Evolutionary conservation across 2,329 filamentous ascomycete species (phyloP).

Genomic region (Cercospora zeae-maydis): DNA sequence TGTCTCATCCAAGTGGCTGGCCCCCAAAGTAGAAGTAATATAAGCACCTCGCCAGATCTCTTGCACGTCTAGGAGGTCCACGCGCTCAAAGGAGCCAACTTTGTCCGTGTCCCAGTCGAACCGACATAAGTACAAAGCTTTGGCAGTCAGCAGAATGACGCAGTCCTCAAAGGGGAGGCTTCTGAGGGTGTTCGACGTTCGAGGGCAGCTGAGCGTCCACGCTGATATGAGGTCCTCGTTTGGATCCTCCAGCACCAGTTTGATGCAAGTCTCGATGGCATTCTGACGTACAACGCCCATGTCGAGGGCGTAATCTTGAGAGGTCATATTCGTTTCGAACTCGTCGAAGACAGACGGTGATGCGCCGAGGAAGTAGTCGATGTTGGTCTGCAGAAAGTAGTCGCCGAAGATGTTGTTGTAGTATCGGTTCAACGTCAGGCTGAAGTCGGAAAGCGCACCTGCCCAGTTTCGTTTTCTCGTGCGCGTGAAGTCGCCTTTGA

Average conservation of each 20-base stretch:
- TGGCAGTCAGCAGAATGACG: slow-evolving; percentile 80
- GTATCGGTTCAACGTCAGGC: slow-evolving; percentile 76
- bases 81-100: slow-evolving; percentile 83
- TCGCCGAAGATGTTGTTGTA: slow-evolving; percentile 92
- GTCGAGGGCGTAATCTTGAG: slow-evolving; percentile 84
- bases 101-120: slow-evolving; percentile 97
- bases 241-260: slow-evolving; percentile 76
- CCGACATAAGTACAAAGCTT: slow-evolving; percentile 80
- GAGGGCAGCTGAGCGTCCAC: slow-evolving; percentile 82
- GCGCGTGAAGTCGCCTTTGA: slow-evolving; percentile 95
- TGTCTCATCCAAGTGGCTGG: slow-evolving; percentile 69
- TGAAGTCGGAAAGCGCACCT: slow-evolving; percentile 86
- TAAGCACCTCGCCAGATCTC: slow-evolving; percentile 79
- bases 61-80: slow-evolving; percentile 70
- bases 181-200: slow-evolving; percentile 62
- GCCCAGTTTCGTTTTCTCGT: slow-evolving; percentile 87
- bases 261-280: slow-evolving; percentile 83
- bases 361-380: slow-evolving; percentile 89
- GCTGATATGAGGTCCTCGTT: slow-evolving; percentile 81
- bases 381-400: slow-evolving; percentile 94
- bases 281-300: slow-evolving; percentile 78
- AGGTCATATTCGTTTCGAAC: slow-evolving; percentile 91
- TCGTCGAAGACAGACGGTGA: slow-evolving; percentile 84
- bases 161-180: slow-evolving; percentile 78
- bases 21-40: slow-evolving; percentile 80